Conservation (phyloP, 2,329 filamentous ascomycete genomes). For the Gaeumannomyces tritici region DNA sequence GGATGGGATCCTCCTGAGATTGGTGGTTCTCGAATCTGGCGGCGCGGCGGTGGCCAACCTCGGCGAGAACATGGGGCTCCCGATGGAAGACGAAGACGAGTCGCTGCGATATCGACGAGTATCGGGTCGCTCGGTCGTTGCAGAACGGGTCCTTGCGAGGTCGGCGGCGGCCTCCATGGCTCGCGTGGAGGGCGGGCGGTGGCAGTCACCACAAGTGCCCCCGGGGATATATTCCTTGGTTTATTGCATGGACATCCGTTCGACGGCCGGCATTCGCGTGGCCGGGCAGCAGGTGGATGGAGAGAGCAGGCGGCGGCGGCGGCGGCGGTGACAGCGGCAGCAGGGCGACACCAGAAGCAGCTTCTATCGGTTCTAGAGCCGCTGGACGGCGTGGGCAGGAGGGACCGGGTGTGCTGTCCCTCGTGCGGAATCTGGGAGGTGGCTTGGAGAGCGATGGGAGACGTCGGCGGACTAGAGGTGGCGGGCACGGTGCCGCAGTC, state of each 20-base stretch:
- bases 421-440: not conserved
- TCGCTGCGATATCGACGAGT: conserved; percentile 4
- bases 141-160: conserved; percentile 10
- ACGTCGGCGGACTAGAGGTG: not conserved
- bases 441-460: not conserved
- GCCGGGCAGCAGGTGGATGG: not conserved
- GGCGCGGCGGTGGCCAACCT: conserved; percentile 2
- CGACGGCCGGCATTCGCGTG: not conserved
- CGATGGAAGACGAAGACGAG: conserved; percentile 5
- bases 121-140: conserved; percentile 7
- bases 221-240: not conserved
- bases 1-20: conserved; percentile 5
- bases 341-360: not conserved
- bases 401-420: not conserved
- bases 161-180: conserved; percentile 15
- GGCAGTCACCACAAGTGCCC: not conserved
- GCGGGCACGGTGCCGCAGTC: not conserved
- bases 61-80: conserved; percentile 2
- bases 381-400: not conserved
- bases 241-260: not conserved
- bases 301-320: not conserved
- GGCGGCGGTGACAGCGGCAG: no score
- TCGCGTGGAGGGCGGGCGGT: not conserved
- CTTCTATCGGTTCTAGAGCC: not conserved
- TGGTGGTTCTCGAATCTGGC: conserved; percentile 8